Conservation (phyloP, 352 stramenopile genomes). For the Thalassiosira hispida region DNA sequence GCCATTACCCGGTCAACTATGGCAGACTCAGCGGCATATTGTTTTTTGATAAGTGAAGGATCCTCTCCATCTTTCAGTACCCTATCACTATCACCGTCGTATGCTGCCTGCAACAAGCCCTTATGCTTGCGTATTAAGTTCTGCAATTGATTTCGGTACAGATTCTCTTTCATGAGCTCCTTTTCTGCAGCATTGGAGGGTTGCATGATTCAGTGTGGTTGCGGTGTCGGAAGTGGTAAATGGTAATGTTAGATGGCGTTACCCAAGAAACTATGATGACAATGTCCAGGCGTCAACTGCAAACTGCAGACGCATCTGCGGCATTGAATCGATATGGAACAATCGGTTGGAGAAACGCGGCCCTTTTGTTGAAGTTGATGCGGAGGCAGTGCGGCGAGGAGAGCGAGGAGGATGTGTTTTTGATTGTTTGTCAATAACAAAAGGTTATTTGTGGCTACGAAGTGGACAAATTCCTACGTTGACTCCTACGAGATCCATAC, state of each 20-base stretch:
- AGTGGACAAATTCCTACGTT: too few species aligned
- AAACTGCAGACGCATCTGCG: too few species aligned
- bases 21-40: slow-evolving; percentile 37
- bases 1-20: slow-evolving; percentile 44
- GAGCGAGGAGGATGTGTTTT: too few species aligned
- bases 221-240: not conserved
- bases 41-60: slow-evolving; percentile 13
- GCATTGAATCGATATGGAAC: too few species aligned
- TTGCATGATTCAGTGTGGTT: slow-evolving; percentile 8
- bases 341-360: too few species aligned
- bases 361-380: too few species aligned
- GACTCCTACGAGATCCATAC: too few species aligned
- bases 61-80: not conserved
- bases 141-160: slow-evolving; percentile 23
- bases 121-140: slow-evolving; percentile 38
- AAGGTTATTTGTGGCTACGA: too few species aligned
- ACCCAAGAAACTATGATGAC: too few species aligned
- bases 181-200: slow-evolving; percentile 29
- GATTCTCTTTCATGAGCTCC: slow-evolving; percentile 42
- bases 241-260: too few species aligned
- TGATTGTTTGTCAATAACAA: too few species aligned
- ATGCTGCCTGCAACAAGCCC: slow-evolving; percentile 26
- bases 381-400: too few species aligned
- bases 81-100: slow-evolving; percentile 3
- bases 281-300: not conserved